Evolutionary conservation across 2,329 filamentous ascomycete species (phyloP), one percentile per base, ranked within the genome.

Genomic region (Sarocladium strictum): DNA sequence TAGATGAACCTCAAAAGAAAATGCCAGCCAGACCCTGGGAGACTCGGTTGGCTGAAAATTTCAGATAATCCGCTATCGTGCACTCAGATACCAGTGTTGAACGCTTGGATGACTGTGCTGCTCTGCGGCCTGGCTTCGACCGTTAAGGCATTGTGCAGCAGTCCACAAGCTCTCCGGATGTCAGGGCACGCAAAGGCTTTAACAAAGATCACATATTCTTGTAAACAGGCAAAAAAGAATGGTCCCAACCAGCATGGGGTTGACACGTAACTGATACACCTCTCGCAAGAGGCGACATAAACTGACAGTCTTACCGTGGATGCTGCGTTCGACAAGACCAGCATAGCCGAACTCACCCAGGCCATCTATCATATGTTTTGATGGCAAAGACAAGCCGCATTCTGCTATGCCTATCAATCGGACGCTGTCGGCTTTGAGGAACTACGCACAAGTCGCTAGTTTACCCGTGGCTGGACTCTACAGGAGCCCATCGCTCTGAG

Each of bases 401-500:
- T 62, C 17, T 64, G 63, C 58, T 62, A 61, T 26, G 61, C 58
- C 26, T 60, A 61, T 47, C 52, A 64, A 10, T 53, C 50, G 26
- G 61, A 63, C 38, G 57, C 61, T n/a, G 11, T 11, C n/a, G 11
- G 5, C 3, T 54, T 54, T 2, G 23, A 23, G 21, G 17, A 45
- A 11, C 12, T 41, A 14, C 4, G 17, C 24, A 23, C 6, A 23
- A 56, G 55, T 21, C 57, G 59, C 12, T 65, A 62, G 60, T 63
- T 62, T 21, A 60, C 57, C 38, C 54, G 60, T 29, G 62, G 60
- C 23, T 69, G 57, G 65, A 68, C 56, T 10, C 58, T 65, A 6
- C 59, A 63, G 33, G 64, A 65, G 52, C 58, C 64, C 33, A 49
- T 65, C 21, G 64, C 64, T 2, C 63, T 63, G 9, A 52, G 60